These are phyloP conservation scores for Elaeis oleifera DNA, from an alignment of 202 grass and related monocot species.

Conservation along the genomic window DNA sequence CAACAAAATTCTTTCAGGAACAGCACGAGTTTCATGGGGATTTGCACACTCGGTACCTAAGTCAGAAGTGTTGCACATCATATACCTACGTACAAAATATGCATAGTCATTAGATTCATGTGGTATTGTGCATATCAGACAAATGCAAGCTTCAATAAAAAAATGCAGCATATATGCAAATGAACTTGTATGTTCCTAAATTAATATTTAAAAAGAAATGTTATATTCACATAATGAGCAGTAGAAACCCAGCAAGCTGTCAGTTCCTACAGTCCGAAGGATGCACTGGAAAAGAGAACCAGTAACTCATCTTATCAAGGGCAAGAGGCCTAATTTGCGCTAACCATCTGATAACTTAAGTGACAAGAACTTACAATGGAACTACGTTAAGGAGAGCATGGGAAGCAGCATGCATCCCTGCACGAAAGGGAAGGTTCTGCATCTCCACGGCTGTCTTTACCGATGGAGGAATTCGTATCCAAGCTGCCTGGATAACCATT, in stretches of 20 bases:
- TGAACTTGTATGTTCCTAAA: too few relatives aligned
- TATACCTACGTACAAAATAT: conserved; percentile 40
- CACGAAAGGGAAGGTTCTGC: conserved; percentile 46
- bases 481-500: conserved; percentile 50
- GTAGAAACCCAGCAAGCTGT: too few relatives aligned
- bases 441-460: conserved; percentile 53
- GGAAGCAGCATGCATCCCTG: conserved; percentile 74
- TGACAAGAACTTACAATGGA: conserved; percentile 49
- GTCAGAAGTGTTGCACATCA: conserved; percentile 73
- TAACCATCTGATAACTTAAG: too few relatives aligned
- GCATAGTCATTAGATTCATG: not conserved
- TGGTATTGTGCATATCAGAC: not conserved
- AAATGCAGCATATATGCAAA: not conserved
- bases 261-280: too few relatives aligned
- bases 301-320: not conserved
- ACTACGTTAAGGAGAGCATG: conserved; percentile 72
- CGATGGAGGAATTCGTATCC: conserved; percentile 56
- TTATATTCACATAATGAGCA: too few relatives aligned
- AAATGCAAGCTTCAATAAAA: conserved; percentile 14
- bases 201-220: too few relatives aligned
- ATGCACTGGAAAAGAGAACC: too few relatives aligned
- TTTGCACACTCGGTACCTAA: conserved; percentile 77
- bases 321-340: not conserved
- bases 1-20: conserved; percentile 65
- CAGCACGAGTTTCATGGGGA: conserved; percentile 44